These are phyloP conservation scores for Akanthomyces dipterigenus DNA, from an alignment of 2,329 filamentous ascomycete genomes.

Conservation along the genomic window DNA sequence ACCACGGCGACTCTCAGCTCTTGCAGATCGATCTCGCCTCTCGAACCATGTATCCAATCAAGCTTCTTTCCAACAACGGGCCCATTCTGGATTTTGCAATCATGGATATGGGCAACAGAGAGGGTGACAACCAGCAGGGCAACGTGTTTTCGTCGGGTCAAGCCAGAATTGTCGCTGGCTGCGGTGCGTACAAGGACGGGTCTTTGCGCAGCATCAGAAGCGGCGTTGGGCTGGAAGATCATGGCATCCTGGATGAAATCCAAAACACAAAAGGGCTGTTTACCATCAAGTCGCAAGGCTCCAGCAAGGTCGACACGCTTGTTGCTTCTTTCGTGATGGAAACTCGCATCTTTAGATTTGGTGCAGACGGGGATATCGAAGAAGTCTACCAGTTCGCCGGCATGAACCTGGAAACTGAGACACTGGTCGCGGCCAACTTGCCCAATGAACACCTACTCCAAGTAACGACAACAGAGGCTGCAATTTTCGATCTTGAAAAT, in stretches of 20 bases:
- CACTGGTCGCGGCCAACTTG: constrained; percentile 64
- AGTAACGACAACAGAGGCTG: constrained; percentile 59
- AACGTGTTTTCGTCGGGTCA: constrained; percentile 95
- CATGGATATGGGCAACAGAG: constrained; percentile 89
- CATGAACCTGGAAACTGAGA: constrained; percentile 61
- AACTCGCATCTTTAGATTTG: constrained; percentile 76
- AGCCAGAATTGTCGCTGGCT: constrained; percentile 86
- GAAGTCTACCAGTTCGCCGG: constrained; percentile 74
- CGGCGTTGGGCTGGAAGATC: constrained; percentile 84
- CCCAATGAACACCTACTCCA: constrained; percentile 62
- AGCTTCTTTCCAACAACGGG: constrained; percentile 69
- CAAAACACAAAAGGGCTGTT: constrained; percentile 68
- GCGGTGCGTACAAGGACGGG: constrained; percentile 83
- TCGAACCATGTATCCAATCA: constrained; percentile 55
- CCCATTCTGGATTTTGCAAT: constrained; percentile 90
- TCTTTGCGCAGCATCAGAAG: constrained; percentile 85
- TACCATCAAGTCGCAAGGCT: constrained; percentile 48
- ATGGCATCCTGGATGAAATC: constrained; percentile 76
- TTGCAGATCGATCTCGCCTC: constrained; percentile 47
- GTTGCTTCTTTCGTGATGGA: constrained; percentile 77
- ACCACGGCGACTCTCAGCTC: constrained; percentile 87
- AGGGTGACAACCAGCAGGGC: constrained; percentile 64
- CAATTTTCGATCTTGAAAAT: constrained; percentile 55
- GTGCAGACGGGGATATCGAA: constrained; percentile 68
- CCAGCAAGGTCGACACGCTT: constrained; percentile 58